Base-by-base conservation (phyloP, 73 alveolate genomes). In the Urostyla sp. region DNA sequence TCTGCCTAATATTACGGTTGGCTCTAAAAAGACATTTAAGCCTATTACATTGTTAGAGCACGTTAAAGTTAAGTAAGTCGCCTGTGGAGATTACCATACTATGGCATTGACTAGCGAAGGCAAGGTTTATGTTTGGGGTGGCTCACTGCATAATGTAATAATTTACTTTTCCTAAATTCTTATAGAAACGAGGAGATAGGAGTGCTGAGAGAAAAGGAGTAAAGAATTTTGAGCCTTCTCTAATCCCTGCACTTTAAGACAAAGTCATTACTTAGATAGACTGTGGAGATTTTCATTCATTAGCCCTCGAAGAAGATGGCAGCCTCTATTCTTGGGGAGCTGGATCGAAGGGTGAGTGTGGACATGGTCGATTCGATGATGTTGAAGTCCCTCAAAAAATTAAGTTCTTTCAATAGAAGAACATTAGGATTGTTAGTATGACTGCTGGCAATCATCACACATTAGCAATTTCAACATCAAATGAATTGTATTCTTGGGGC, bases 221-320 rank as follows among this genome's bases (percentile, higher is more conserved):
- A 31, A 34, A 34, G 30, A 69, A 69, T n/a, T 69, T 46, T 49
- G 49, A 28, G 31, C 95, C 93, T 61, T 88, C 92, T 23, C 36
- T 73, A 38, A 60, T 88, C 59, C 73, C 67, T 2, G 15, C 83
- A 34, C 77, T 91, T 2, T 83, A 75, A 57, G 55, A 88, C 15
- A 69, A 49, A 83, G 75, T 72, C 38, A 95, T 96, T 8, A 75
- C 75, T 10, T 79, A 92, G 32, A 93, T 97, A 20, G 97, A 90
- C 23, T 97, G 99, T 85, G 99, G 99, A 31, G 99, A 97, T 79
- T 95, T 94, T 84, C 99, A 96, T 76, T 91, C 98, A 69, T 91
- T 94, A 55, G 99, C 99, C 27, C 80, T 96, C 15, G 93, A 96
- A 35, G 93, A 87, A 46, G 85, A 90, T 79, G 98, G 98, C 28